A percentile compares a stretch with the other conserved stretches of the same genome.
Conservation (phyloP, 1,139 yeast genomes). For the Magnusiomyces clavatus region DNA sequence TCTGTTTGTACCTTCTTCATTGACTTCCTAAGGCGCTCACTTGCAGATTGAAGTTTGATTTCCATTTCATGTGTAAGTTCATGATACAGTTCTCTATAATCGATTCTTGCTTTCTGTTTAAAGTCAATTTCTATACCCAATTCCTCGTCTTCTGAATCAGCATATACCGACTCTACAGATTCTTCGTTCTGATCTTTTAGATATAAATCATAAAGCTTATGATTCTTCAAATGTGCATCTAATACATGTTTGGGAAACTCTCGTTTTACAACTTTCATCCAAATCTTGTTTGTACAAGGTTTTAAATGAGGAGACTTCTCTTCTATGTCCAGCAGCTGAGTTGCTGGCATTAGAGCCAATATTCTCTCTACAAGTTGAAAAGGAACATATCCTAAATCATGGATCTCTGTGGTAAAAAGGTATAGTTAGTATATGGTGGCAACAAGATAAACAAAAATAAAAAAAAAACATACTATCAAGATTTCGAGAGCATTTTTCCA, state of each 20-base stretch:
- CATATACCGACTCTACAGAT: too few relatives aligned
- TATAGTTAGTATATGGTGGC: background rate
- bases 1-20: slow-evolving; percentile 1
- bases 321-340: background rate
- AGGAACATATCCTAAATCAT: slow-evolving; percentile 3
- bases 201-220: too few relatives aligned
- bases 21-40: background rate
- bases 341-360: background rate
- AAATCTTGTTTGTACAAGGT: background rate
- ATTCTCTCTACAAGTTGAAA: background rate
- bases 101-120: background rate
- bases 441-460: background rate
- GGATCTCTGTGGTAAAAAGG: background rate
- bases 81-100: background rate
- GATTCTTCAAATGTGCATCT: background rate
- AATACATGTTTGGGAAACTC: background rate
- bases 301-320: slow-evolving; percentile 4
- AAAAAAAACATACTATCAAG: background rate
- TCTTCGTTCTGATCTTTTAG: too few relatives aligned
- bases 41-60: background rate
- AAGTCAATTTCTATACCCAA: too few relatives aligned
- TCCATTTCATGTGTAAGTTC: background rate
- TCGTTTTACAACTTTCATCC: background rate
- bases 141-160: too few relatives aligned
- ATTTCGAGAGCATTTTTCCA: background rate